Percentiles rank a stretch among this genome's conserved stretches.
These are phyloP conservation scores for Inga oerstediana DNA, from an alignment of 306 rosid species.

Conservation along the genomic window DNA sequence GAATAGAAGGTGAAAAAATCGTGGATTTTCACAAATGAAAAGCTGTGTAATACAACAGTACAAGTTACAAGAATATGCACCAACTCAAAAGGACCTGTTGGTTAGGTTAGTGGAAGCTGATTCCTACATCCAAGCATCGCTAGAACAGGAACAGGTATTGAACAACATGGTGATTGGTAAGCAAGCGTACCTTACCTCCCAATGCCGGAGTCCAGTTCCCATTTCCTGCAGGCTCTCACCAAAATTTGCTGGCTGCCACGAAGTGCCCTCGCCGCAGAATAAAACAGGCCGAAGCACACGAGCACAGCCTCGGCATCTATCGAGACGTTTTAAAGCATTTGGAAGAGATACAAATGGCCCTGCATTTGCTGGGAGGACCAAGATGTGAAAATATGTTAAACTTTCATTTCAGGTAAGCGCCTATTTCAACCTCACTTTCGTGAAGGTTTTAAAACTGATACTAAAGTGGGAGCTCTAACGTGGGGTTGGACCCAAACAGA, in stretches of 20 bases:
- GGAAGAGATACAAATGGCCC: slow-evolving; percentile 33
- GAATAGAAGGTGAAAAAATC: slow-evolving; percentile 4
- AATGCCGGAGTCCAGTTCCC: slow-evolving; percentile 32
- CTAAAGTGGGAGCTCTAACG: slow-evolving; percentile 35
- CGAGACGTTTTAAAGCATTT: slow-evolving; percentile 36
- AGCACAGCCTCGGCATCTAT: slow-evolving; percentile 37
- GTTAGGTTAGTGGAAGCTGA: slow-evolving; percentile 36
- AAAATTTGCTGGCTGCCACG: slow-evolving; percentile 37
- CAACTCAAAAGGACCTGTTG: slow-evolving; percentile 35
- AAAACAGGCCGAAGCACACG: slow-evolving; percentile 17
- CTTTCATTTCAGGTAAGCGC: slow-evolving; percentile 30
- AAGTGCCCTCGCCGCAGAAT: slow-evolving; percentile 33
- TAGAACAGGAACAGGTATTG: slow-evolving; percentile 32
- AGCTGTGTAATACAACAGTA: slow-evolving; percentile 38
- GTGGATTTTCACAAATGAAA: slow-evolving; percentile 34
- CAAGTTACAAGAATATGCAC: slow-evolving; percentile 49
- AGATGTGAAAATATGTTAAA: slow-evolving; percentile 34
- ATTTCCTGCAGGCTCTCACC: slow-evolving; percentile 30
- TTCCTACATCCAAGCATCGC: slow-evolving; percentile 33
- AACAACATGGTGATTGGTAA: slow-evolving; percentile 21
- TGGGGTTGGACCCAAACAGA: slow-evolving; percentile 32
- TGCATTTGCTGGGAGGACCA: slow-evolving; percentile 42
- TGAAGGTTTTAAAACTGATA: slow-evolving; percentile 36
- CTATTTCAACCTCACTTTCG: slow-evolving; percentile 35
- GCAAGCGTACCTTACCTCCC: slow-evolving; percentile 30